Evolutionary conservation across 2,329 filamentous ascomycete species (phyloP), one percentile per base, ranked within the genome.

Genomic region (Diaporthe capsici): DNA sequence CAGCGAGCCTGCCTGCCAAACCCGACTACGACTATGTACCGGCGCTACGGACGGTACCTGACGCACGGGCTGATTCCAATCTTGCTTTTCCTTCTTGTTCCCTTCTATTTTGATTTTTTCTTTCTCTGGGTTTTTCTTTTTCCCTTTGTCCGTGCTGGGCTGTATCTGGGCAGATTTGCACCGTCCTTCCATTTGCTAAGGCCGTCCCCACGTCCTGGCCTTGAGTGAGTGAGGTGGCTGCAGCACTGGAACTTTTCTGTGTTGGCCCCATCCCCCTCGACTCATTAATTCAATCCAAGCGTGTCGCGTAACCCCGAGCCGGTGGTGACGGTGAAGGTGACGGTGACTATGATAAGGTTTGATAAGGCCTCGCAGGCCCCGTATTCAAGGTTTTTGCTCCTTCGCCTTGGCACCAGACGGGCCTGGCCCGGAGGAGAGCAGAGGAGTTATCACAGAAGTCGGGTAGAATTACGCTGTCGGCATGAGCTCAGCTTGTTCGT

Each of bases 301-400:
- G 10, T 34, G 61, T 67, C 61, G 44, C n/a, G 13, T 53, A 31
- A 67, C 17, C 31, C 63, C 63, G 44, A 39, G 28, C 20, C 13
- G 63, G 9, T 51, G 31, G 13, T 25, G 44, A 60, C 37, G 25
- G 57, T 25, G 34, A 37, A 22, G 34, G 22, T 42, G 57, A 68
- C 8, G 63, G 31, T 25, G 31, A 68, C 13, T 31, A 3, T 53
- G 15, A 68, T 25, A 68, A 68, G 65, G 65, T 68, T 68, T 68
- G 65, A 68, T 68, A 68, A 68, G 47, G 65, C 47, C 47, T 53
- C 65, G 44, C 65, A 37, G 47, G 31, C 12, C 63, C 63, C 63
- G 63, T 53, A 53, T 68, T 68, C 63, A 68, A 68, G 47, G 47
- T 68, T 68, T 68, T 68, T 68, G 13, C 49, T 37, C 34, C 65